phyloP scores from a whole-genome alignment of 2,329 filamentous ascomycete genomes.

The Scedosporium aurantiacum region DNA sequence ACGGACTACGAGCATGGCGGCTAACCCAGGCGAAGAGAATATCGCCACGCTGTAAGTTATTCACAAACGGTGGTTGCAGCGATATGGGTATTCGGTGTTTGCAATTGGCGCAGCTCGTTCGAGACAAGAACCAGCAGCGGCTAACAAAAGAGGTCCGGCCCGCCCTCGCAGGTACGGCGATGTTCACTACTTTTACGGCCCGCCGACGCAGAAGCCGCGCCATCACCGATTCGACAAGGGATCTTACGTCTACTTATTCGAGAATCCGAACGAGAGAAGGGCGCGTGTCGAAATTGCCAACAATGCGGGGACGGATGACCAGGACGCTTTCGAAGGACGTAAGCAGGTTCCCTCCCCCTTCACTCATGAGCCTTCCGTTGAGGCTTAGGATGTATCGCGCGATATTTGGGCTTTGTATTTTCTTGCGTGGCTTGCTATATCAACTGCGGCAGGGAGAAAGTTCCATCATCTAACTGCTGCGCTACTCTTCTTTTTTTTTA shows the following conservation, averaged over 20 bases:
- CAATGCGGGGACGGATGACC: slow-evolving; percentile 59
- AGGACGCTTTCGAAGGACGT: slow-evolving; percentile 72
- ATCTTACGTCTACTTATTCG: slow-evolving; percentile 71
- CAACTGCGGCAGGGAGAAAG: slow-evolving; percentile 24
- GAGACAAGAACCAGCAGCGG: background rate
- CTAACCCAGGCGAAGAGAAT: slow-evolving; percentile 36
- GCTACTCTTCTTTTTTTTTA: background rate
- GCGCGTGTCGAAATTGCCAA: slow-evolving; percentile 70
- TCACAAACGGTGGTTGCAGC: background rate
- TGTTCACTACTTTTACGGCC: slow-evolving; percentile 66
- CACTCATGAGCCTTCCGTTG: background rate
- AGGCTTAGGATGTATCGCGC: background rate
- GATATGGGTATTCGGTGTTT: background rate
- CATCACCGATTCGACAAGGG: slow-evolving; percentile 73
- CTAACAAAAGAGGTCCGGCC: background rate
- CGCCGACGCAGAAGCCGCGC: slow-evolving; percentile 54
- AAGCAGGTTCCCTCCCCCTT: slow-evolving; percentile 23
- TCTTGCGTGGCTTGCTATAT: background rate
- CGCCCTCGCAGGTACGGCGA: slow-evolving; percentile 54
- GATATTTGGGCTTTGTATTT: background rate
- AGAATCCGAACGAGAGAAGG: slow-evolving; percentile 55
- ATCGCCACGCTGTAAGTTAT: slow-evolving; percentile 38
- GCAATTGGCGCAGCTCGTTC: background rate
- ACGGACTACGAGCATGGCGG: slow-evolving; percentile 26
- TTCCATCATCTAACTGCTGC: slow-evolving; percentile 20